phyloP scores from a whole-genome alignment of 1,139 yeast species.

The Hansenula anomala region DNA sequence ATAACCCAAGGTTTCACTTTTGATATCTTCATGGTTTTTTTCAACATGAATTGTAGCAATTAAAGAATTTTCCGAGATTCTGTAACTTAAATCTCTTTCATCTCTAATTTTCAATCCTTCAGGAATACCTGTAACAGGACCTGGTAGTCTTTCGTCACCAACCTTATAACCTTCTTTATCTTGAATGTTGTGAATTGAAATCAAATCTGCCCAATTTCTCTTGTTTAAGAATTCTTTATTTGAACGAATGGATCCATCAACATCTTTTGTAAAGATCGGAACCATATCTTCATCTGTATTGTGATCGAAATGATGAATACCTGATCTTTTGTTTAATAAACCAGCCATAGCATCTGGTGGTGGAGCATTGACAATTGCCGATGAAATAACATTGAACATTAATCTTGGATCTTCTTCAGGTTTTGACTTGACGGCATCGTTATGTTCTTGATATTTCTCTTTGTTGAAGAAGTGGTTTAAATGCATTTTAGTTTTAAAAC shows the following conservation, averaged over 20 bases:
- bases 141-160: constrained; percentile 28
- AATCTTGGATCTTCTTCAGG: constrained; percentile 73
- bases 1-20: constrained; percentile 59
- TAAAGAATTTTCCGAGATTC: constrained; percentile 52
- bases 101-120: constrained; percentile 13
- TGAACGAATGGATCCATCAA: constrained; percentile 49
- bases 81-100: constrained; percentile 32
- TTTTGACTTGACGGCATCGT: constrained; percentile 34
- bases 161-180: constrained; percentile 19
- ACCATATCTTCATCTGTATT: constrained; percentile 77
- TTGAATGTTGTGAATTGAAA: constrained; percentile 34
- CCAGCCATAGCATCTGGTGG: constrained; percentile 86
- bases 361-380: constrained; percentile 89
- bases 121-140: constrained; percentile 13
- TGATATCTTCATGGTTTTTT: constrained; percentile 43
- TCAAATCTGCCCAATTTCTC: constrained; percentile 68
- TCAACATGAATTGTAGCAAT: constrained; percentile 74
- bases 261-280: constrained; percentile 60
- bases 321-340: constrained; percentile 59
- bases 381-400: constrained; percentile 77
- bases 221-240: constrained; percentile 66
- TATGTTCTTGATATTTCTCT: constrained; percentile 32
- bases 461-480: constrained; percentile 33
- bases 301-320: constrained; percentile 58
- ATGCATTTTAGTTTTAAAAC: constrained; percentile 61